phyloP scores from a whole-genome alignment of 75 land plant genomes.

The Sequoia sempervirens region DNA sequence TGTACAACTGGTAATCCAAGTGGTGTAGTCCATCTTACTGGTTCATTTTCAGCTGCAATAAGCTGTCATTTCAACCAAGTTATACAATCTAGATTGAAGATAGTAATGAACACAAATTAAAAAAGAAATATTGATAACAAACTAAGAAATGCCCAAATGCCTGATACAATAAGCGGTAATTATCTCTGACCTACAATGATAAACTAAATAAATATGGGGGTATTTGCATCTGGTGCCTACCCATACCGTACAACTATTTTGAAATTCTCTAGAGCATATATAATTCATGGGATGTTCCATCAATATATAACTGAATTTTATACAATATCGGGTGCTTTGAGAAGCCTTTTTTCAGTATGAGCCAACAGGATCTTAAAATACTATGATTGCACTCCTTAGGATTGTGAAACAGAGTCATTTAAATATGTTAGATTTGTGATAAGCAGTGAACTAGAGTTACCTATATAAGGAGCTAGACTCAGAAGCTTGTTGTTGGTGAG shows the following conservation, averaged over 20 bases:
- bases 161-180: background rate
- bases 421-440: too few species aligned
- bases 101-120: background rate
- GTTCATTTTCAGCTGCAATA: constrained; percentile 77
- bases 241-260: background rate
- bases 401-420: too few species aligned
- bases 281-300: background rate
- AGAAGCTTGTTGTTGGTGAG: too few species aligned
- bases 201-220: background rate
- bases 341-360: background rate
- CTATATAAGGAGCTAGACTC: too few species aligned
- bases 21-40: constrained; percentile 87
- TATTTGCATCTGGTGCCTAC: background rate
- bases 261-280: background rate
- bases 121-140: background rate
- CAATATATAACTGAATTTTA: background rate
- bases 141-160: background rate
- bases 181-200: background rate
- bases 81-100: background rate
- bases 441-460: too few species aligned
- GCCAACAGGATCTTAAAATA: background rate
- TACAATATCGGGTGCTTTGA: background rate
- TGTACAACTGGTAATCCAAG: constrained; percentile 96
- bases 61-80: constrained; percentile 32
- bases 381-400: too few species aligned